phyloP scores from a whole-genome alignment of 306 rosid genomes.

The Chamaecrista fasciculata region DNA sequence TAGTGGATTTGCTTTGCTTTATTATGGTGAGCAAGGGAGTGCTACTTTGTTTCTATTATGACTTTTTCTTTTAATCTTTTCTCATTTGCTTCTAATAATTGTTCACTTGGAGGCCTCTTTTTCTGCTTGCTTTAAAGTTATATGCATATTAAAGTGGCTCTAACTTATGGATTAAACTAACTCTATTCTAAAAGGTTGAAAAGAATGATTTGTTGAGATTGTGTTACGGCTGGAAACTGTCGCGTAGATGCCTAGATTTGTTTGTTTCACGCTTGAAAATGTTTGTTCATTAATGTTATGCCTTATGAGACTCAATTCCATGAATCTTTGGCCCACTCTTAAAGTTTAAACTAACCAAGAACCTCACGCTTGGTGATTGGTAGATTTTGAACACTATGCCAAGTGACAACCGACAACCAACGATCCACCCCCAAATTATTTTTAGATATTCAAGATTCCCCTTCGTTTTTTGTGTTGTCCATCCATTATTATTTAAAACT shows the following conservation, averaged over 20 bases:
- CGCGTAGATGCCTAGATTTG: slow-evolving; percentile 31
- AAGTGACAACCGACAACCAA: no score
- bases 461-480: no score
- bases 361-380: no score
- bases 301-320: no score
- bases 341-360: no score
- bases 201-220: slow-evolving; percentile 39
- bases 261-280: slow-evolving; percentile 9
- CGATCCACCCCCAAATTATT: no score
- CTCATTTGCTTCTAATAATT: slow-evolving; percentile 39
- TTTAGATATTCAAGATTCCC: no score
- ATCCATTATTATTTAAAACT: no score
- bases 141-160: slow-evolving; percentile 44
- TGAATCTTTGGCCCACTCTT: no score
- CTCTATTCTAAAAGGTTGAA: slow-evolving; percentile 20
- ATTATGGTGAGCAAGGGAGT: slow-evolving; percentile 28
- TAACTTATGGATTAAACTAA: slow-evolving; percentile 33
- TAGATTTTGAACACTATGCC: no score
- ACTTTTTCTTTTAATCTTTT: background rate
- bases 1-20: slow-evolving; percentile 73
- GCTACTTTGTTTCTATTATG: slow-evolving; percentile 18
- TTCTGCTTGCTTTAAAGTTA: slow-evolving; percentile 39
- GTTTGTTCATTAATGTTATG: no score
- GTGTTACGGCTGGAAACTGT: slow-evolving; percentile 20
- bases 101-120: slow-evolving; percentile 25